Percentiles rank a stretch among this genome's conserved stretches.
These are phyloP conservation scores for Coniella lustricola DNA, from an alignment of 2,329 filamentous ascomycete genomes.

Conservation along the genomic window DNA sequence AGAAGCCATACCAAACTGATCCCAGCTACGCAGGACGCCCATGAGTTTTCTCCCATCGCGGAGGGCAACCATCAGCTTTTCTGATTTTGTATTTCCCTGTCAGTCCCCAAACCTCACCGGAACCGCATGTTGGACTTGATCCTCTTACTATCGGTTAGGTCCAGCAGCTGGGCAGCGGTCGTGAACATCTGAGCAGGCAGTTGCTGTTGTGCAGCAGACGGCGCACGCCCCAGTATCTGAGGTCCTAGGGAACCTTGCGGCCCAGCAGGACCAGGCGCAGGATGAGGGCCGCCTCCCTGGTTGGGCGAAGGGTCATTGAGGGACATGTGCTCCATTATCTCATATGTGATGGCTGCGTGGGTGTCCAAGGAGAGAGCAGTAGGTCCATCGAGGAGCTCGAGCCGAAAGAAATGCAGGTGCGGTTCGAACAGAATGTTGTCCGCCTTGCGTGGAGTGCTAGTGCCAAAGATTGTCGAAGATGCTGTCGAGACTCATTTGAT, in stretches of 20 bases:
- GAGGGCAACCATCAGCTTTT: slow-evolving; percentile 88
- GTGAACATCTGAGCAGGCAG: slow-evolving; percentile 96
- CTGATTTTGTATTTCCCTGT: slow-evolving; percentile 58
- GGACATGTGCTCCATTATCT: slow-evolving; percentile 47
- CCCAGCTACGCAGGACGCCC: slow-evolving; percentile 89
- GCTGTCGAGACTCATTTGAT: not conserved
- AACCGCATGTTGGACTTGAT: not conserved
- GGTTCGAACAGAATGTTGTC: not conserved
- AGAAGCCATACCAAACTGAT: slow-evolving; percentile 76
- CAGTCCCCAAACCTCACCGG: not conserved
- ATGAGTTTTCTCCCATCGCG: slow-evolving; percentile 92
- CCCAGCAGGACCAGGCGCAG: slow-evolving; percentile 21
- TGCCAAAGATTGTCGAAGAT: not conserved
- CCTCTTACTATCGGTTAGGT: slow-evolving; percentile 89
- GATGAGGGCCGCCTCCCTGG: slow-evolving; percentile 21
- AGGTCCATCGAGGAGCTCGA: slow-evolving; percentile 11
- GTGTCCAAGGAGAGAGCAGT: slow-evolving; percentile 6
- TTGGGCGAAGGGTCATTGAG: slow-evolving; percentile 40
- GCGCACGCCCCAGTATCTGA: slow-evolving; percentile 19
- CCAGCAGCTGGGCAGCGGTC: slow-evolving; percentile 88
- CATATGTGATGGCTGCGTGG: slow-evolving; percentile 19
- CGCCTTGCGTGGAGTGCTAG: not conserved
- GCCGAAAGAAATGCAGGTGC: not conserved
- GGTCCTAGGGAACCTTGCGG: slow-evolving; percentile 19
- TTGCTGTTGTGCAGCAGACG: slow-evolving; percentile 22